Percentiles rank a stretch among this genome's conserved stretches.
Evolutionary conservation across 2,329 filamentous ascomycete genomes (phyloP).

Genomic region (Calcarisporium arbuscula): DNA sequence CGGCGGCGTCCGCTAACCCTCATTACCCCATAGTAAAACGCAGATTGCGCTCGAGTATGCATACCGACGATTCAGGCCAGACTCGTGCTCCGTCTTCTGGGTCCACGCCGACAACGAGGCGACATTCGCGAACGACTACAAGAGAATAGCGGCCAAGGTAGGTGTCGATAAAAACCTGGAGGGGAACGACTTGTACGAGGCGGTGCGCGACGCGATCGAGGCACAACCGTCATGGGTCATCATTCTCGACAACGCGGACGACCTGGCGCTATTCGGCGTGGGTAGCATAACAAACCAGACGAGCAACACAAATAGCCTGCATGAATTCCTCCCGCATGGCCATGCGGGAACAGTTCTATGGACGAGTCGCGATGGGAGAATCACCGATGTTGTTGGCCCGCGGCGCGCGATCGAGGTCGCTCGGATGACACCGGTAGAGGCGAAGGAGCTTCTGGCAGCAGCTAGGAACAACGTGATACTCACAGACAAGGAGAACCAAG

Average conservation of each 20-base stretch:
- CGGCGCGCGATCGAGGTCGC: conserved; percentile 15
- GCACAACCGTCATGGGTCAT: conserved; percentile 18
- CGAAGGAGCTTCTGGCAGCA: conserved; percentile 1
- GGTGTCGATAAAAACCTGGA: conserved; percentile 13
- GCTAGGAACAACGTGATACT: neutral
- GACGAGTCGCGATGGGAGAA: conserved; percentile 23
- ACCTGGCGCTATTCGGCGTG: conserved; percentile 20
- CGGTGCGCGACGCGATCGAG: conserved; percentile 13
- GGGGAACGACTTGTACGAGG: conserved; percentile 14
- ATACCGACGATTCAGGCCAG: conserved; percentile 15
- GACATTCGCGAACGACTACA: conserved; percentile 24
- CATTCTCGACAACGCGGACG: conserved; percentile 27
- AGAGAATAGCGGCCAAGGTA: conserved; percentile 19
- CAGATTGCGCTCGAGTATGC: conserved; percentile 30
- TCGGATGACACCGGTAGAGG: conserved; percentile 12
- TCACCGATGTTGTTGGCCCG: conserved; percentile 16
- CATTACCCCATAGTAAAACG: conserved; percentile 25
- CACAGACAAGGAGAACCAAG: conserved; percentile 10
- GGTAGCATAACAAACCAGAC: no score
- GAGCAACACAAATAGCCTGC: conserved; percentile 3
- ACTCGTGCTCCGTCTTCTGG: conserved; percentile 27
- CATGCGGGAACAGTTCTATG: conserved; percentile 21
- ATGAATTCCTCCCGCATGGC: conserved; percentile 17
- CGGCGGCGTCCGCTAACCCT: neutral
- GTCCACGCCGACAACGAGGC: conserved; percentile 26